Evolutionary conservation across 352 stramenopile genomes (phyloP), one percentile per base, ranked within the genome.

Genomic region (Hyphochytrium catenoides): DNA sequence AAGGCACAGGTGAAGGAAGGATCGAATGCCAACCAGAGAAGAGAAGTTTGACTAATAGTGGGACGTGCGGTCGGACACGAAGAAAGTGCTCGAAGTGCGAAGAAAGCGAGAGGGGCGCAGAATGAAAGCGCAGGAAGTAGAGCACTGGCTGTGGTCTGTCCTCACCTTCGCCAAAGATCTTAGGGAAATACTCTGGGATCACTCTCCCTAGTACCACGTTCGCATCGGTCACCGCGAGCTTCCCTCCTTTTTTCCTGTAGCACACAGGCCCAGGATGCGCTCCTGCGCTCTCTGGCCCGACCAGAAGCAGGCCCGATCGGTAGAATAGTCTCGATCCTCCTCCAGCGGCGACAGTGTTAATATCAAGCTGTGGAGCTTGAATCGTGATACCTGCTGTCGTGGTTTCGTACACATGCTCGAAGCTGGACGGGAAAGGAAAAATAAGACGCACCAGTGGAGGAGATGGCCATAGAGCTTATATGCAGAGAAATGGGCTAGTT

Each of bases 191-290:
- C 25, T 86, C 60, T 0, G 89, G 89, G 12, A 97, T 50, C 33
- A 98, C 83, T n/a, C 90, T 64, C 26, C 91, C 91, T 17, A 95
- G 88, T 8, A 97, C 78, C 3, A 97, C 61, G 54, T 99, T 99
- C 4, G 90, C 90, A 54, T 99, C 91, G 0, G 90, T 99, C 5
- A 99, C 84, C 44, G 86, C 90, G 9, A 98, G 48, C 43, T 82
- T 67, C 3, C 90, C 91, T 23, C 42, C 50, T 24, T 81, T 74
- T 52, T 98, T 98, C 34, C 88, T 76, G 57, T 98, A 98, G 54
- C 86, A 97, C 9, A 90, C 74, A 0, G 77, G 77, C 1, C 91
- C 91, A 2, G 90, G 90, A 52, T 98, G 86, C 0, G 90, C 89
- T 17, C 91, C 86, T 2, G 91, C 81, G 4, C 65, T 92, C 56